Conservation (phyloP, 352 stramenopile species). For the Phytophthora rubi region DNA sequence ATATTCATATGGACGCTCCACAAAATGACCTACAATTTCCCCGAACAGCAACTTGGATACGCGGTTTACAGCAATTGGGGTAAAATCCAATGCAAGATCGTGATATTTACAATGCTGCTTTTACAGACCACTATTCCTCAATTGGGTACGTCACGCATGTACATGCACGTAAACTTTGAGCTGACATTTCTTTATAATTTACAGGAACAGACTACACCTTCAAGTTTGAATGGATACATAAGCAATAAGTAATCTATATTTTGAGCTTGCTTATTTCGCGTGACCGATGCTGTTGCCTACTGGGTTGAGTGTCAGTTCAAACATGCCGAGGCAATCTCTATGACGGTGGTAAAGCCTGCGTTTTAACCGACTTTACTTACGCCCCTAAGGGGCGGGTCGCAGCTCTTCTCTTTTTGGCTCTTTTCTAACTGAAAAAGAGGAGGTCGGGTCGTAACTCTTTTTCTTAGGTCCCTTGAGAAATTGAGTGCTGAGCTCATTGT, state of each 20-base stretch:
- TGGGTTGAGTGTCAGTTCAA: not conserved
- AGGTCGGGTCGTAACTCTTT: too few species aligned
- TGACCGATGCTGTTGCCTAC: too few species aligned
- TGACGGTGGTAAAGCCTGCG: too few species aligned
- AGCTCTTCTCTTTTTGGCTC: too few species aligned
- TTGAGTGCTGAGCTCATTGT: too few species aligned
- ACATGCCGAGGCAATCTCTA: too few species aligned
- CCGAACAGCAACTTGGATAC: constrained; percentile 30
- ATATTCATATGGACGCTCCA: constrained; percentile 14
- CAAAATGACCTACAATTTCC: constrained; percentile 26
- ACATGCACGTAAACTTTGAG: not conserved
- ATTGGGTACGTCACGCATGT: constrained; percentile 12
- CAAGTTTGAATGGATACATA: constrained; percentile 14
- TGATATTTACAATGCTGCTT: constrained; percentile 31
- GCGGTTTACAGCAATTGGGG: constrained; percentile 22
- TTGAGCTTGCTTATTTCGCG: not conserved
- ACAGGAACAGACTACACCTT: constrained; percentile 19
- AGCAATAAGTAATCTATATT: not conserved
- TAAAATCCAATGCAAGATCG: constrained; percentile 27
- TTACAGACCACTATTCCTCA: constrained; percentile 31
- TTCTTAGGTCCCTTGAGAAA: too few species aligned
- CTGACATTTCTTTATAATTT: not conserved
- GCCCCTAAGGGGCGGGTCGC: too few species aligned
- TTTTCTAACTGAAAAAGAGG: too few species aligned
- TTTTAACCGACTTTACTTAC: too few species aligned